phyloP scores from a whole-genome alignment of 1,284 basidiomycete genomes.

The Heterobasidion occidentale region DNA sequence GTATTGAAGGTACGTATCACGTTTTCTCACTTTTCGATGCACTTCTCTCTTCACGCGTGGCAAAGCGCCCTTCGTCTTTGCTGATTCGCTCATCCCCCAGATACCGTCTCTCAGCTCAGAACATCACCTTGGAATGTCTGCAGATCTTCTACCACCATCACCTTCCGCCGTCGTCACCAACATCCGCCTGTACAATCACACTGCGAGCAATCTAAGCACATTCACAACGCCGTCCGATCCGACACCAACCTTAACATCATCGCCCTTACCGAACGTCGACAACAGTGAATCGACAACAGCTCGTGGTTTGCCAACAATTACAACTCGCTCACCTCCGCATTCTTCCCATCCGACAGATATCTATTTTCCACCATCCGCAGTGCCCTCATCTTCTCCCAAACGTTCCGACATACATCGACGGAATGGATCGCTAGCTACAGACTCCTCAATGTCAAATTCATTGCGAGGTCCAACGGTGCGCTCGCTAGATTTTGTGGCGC shows the following conservation, averaged over 20 bases:
- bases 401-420: constrained; percentile 8
- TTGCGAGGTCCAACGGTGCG: constrained; percentile 37
- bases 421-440: constrained; percentile 9
- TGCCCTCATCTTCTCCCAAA: background rate
- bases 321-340: background rate
- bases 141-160: constrained; percentile 71
- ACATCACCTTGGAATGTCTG: constrained; percentile 53
- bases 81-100: constrained; percentile 22
- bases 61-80: background rate
- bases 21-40: background rate
- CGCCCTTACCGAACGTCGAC: constrained; percentile 17
- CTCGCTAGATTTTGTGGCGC: constrained; percentile 61
- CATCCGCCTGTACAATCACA: constrained; percentile 32
- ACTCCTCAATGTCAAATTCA: background rate
- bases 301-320: constrained; percentile 2
- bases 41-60: background rate
- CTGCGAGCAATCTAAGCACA: constrained; percentile 33
- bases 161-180: constrained; percentile 50
- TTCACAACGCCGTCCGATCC: constrained; percentile 11
- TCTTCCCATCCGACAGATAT: background rate
- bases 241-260: background rate
- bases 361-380: background rate
- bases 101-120: constrained; percentile 61
- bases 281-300: constrained; percentile 20
- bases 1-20: constrained; percentile 50